phyloP scores from a whole-genome alignment of 164 flowering plant species.

The Dillenia suffruticosa region DNA sequence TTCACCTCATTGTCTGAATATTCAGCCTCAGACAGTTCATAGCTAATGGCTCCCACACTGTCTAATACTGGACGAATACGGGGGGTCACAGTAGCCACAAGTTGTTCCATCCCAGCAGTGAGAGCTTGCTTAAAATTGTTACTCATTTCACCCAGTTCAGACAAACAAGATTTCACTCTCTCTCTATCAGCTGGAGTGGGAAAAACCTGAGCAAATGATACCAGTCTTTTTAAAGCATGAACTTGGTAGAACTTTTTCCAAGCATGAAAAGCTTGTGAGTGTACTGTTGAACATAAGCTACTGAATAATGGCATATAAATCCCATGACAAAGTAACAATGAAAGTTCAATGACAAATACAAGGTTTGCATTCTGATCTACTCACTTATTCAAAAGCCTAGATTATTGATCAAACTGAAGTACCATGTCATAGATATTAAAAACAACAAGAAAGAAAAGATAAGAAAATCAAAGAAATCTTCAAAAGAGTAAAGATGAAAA shows the following conservation, averaged over 20 bases:
- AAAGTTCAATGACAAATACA: too few species aligned
- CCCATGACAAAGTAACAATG: too few species aligned
- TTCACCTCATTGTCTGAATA: conserved; percentile 95
- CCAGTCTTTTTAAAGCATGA: neutral
- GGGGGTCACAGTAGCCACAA: conserved; percentile 71
- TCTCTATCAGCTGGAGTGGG: conserved; percentile 88
- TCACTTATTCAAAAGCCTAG: too few species aligned
- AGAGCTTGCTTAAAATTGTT: conserved; percentile 71
- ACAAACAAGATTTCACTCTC: conserved; percentile 77
- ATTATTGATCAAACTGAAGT: too few species aligned
- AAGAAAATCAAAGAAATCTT: too few species aligned
- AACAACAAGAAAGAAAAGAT: too few species aligned
- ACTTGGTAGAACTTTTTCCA: neutral
- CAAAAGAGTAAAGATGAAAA: too few species aligned
- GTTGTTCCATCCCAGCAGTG: conserved; percentile 78
- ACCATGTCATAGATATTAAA: too few species aligned
- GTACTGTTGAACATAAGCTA: neutral
- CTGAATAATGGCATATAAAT: neutral
- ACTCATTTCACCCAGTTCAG: conserved; percentile 82
- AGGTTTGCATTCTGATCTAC: too few species aligned
- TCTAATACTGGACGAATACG: conserved; percentile 82
- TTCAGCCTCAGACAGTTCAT: conserved; percentile 85
- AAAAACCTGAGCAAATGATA: conserved; percentile 48
- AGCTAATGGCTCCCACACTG: conserved; percentile 73
- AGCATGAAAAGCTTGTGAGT: neutral